Base-by-base conservation (phyloP, 1,284 basidiomycete genomes). In the Coriolopsis trogii region DNA sequence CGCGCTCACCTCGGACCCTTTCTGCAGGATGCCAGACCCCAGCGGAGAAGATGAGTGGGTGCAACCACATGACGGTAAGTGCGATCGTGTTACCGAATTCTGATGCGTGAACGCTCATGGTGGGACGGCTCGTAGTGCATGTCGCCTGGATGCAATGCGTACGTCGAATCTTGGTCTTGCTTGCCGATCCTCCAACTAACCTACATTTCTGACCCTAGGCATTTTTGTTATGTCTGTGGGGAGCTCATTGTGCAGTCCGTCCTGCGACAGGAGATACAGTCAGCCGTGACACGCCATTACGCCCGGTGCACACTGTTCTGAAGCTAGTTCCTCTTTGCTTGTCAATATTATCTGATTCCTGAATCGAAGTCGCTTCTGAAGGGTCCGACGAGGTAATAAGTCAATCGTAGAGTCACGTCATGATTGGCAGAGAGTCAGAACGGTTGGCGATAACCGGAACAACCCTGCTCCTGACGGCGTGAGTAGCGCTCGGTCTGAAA, bases 1-100 rank as follows among this genome's bases (percentile, higher is more conserved):
- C 20, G 8, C 4, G 33, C n/a, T 34, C 33, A 34, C 20, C 33
- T n/a, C 33, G 33, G 28, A 8, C 13, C 28, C 10, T 34, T 13
- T 6, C n/a, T 24, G 3, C 52, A 84, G 84, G 80, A 1, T 87
- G 84, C 61, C 69, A 72, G 49, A 84, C 83, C 0, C 80, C 82
- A 0, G 76, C 79, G 18, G 78, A 81, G 62, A 87, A 85, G 62
- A 63, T 64, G 1, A 62, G 67, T 1, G 85, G 84, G 0, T 87
- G 84, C 61, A 84, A 86, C 59, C 82, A 87, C 64, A 83, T 87
- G 73, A 80, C 80, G 48, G 84, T 84, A 52, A 58, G 79, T 63
- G 31, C 46, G 6, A 37, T 3, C 24, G n/a, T n/a, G n/a, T n/a
- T n/a, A n/a, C n/a, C n/a, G n/a, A n/a, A n/a, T n/a, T n/a, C n/a